Evolutionary conservation across 2,329 filamentous ascomycete species (phyloP).

Genomic region (Coniella lustricola): DNA sequence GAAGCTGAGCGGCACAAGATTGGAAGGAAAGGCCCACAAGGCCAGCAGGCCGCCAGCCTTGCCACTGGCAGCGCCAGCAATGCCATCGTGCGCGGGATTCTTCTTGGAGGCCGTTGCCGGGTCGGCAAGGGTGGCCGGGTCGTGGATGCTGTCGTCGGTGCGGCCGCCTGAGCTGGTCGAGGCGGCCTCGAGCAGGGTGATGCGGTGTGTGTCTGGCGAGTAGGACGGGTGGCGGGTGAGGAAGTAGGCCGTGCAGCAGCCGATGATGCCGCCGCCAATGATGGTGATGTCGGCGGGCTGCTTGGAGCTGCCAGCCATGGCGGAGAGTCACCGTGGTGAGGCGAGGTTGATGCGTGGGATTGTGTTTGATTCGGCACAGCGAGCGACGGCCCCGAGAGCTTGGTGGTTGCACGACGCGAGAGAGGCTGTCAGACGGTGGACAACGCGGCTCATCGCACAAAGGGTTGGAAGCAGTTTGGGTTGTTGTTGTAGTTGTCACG

Average conservation of each 20-base stretch:
- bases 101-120: constrained; percentile 19
- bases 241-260: constrained; percentile 67
- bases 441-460: no score
- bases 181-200: constrained; percentile 58
- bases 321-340: not conserved
- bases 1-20: constrained; percentile 66
- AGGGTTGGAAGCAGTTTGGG: no score
- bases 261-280: constrained; percentile 67
- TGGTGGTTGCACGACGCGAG: no score
- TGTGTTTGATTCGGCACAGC: no score
- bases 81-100: constrained; percentile 32
- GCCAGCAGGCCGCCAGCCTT: constrained; percentile 71
- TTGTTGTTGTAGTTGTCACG: no score
- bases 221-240: constrained; percentile 64
- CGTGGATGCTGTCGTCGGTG: constrained; percentile 25
- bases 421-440: no score
- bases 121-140: constrained; percentile 25
- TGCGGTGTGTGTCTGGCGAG: constrained; percentile 54
- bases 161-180: constrained; percentile 32
- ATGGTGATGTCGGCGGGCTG: constrained; percentile 18
- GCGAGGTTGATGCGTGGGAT: no score
- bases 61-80: constrained; percentile 69
- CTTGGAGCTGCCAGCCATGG: not conserved
- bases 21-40: constrained; percentile 66
- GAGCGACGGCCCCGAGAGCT: no score